Percentiles rank a stretch among this genome's conserved stretches.
These are phyloP conservation scores for Botryotinia narcissicola DNA, from an alignment of 2,329 filamentous ascomycete species.

Conservation along the genomic window DNA sequence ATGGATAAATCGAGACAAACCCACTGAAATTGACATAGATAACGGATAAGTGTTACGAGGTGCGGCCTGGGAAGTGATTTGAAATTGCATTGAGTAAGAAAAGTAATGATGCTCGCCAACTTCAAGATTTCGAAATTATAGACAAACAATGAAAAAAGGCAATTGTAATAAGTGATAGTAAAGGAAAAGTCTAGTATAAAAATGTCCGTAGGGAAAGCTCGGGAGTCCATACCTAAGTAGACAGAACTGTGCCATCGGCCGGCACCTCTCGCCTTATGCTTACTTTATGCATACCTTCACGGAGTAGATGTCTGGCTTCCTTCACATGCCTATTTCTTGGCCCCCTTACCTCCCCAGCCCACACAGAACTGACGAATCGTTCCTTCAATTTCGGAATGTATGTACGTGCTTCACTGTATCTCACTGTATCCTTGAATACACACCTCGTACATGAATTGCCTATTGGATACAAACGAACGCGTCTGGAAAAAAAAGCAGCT, in stretches of 20 bases:
- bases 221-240: neutral
- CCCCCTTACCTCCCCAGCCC: neutral
- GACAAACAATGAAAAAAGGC: neutral
- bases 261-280: neutral
- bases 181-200: neutral
- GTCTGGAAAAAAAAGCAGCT: neutral
- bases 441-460: neutral
- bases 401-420: neutral
- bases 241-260: neutral
- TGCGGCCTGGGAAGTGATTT: neutral
- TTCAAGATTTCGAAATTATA: neutral
- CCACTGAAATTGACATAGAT: neutral
- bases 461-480: constrained; percentile 3
- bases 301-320: neutral
- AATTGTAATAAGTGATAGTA: neutral
- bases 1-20: neutral
- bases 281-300: neutral
- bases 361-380: neutral
- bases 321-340: neutral
- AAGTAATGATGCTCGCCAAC: neutral
- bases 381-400: neutral
- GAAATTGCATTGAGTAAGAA: constrained; percentile 6
- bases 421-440: neutral
- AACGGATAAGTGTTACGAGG: constrained; percentile 6
- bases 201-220: neutral